phyloP scores from a whole-genome alignment of 2,329 filamentous ascomycete genomes.

The Achaetomium macrosporum region DNA sequence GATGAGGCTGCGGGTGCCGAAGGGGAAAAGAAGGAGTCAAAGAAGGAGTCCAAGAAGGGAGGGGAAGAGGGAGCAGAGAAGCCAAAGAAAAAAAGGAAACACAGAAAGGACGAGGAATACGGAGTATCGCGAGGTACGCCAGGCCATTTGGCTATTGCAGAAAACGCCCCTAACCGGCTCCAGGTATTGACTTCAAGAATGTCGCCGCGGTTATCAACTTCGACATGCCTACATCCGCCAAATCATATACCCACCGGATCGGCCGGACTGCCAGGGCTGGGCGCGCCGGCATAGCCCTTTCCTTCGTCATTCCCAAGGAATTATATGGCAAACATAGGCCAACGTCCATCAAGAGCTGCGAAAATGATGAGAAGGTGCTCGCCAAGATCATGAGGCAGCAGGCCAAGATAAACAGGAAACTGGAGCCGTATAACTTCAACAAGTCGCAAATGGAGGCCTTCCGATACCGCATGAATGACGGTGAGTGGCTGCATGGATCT shows the following conservation, averaged over 20 bases:
- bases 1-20: conserved; percentile 42
- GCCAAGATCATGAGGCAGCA: conserved; percentile 76
- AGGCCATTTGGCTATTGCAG: not conserved
- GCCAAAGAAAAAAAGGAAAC: conserved; percentile 58
- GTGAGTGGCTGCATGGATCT: conserved; percentile 4
- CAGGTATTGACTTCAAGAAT: conserved; percentile 83
- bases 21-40: conserved; percentile 30
- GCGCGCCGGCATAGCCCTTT: conserved; percentile 90
- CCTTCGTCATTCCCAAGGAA: conserved; percentile 80
- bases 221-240: conserved; percentile 80
- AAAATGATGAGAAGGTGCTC: conserved; percentile 80
- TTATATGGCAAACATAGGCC: conserved; percentile 85
- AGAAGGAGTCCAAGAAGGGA: conserved; percentile 29
- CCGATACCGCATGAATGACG: conserved; percentile 90
- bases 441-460: conserved; percentile 92
- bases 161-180: not conserved
- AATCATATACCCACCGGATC: conserved; percentile 95
- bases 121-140: conserved; percentile 74
- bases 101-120: conserved; percentile 74
- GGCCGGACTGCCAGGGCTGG: conserved; percentile 88
- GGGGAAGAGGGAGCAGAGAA: conserved; percentile 25
- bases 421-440: conserved; percentile 90
- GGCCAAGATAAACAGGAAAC: conserved; percentile 67
- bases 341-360: conserved; percentile 67
- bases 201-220: conserved; percentile 95